Evolutionary conservation across 352 stramenopile species (phyloP).

Genomic region (Globisporangium cylindrosporum): DNA sequence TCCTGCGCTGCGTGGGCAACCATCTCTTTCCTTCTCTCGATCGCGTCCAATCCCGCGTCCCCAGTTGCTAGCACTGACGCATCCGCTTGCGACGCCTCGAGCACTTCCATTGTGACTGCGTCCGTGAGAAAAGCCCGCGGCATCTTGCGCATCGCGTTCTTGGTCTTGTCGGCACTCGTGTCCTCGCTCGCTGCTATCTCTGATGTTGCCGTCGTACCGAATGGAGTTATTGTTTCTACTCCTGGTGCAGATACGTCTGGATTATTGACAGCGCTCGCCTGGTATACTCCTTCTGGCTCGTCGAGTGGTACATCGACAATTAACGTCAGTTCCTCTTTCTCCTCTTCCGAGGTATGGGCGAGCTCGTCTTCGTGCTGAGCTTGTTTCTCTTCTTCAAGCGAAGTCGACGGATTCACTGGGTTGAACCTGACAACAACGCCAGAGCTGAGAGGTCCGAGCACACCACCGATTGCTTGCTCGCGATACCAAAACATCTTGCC

Average conservation of each 20-base stretch:
- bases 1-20: slow-evolving; percentile 40
- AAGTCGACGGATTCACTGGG: not conserved
- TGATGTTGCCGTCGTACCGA: no score
- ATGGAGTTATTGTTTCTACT: not conserved
- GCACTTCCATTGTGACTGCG: slow-evolving; percentile 33
- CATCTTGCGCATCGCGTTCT: slow-evolving; percentile 29
- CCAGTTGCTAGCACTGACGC: slow-evolving; percentile 29
- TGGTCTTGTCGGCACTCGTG: slow-evolving; percentile 21
- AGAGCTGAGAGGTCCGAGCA: not conserved
- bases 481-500: slow-evolving; percentile 61
- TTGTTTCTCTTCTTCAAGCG: not conserved
- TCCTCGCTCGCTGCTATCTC: not conserved
- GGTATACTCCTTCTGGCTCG: not conserved
- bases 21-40: slow-evolving; percentile 38
- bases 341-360: not conserved
- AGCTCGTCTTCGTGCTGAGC: not conserved
- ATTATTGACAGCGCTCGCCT: not conserved
- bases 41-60: slow-evolving; percentile 24
- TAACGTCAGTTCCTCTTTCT: slow-evolving; percentile 5
- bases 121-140: slow-evolving; percentile 26
- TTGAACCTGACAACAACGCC: slow-evolving; percentile 14
- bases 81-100: slow-evolving; percentile 34
- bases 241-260: not conserved
- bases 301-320: not conserved
- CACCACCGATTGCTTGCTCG: not conserved